Evolutionary conservation across 495 filamentous ascomycete species (phyloP), one percentile per base, ranked within the genome.

Genomic region (Penicillium ucsense): DNA sequence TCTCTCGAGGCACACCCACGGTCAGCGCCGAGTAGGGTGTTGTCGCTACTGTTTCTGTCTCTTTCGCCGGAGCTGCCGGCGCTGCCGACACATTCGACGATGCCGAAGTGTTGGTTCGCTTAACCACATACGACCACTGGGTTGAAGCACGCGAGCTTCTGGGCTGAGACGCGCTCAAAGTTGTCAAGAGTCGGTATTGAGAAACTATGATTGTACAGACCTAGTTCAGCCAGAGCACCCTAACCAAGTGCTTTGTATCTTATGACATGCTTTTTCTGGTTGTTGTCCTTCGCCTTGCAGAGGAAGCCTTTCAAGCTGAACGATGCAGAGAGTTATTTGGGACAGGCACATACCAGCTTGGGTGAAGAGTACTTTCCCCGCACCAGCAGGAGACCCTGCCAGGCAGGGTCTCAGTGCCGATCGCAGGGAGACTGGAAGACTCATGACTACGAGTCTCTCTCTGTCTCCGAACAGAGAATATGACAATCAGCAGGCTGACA

Each of bases 1-100:
- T 83, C 60, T 91, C 86, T 37, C 75, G 78, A 2, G 84, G 84
- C 31, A 88, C 73, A 35, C 85, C 85, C 30, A 91, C 76, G 4
- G 79, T 81, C 42, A 89, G 72, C 6, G 78, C 67, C 6, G 75
- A 64, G 62, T 87, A 91, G 1, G 85, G 83, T 2, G 72, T 78
- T 6, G 77, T 76, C 0, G 85, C 76, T 2, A 76, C 76, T 4
- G 78, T 75, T 6, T 73, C 66, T 31, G 78, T 75, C 6, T 73
- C 66, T 30, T 75, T 64, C 29, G 57, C 42, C 10, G 63, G 51
- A 42, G 55, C 10, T 8, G 52, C 40, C 38, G 50, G 58, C 35
- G 57, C 60, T 3, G 64, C 63, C 20, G 20, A 20, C 20, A 20
- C 1, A 20, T 20, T 20, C 20, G 20, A 20, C 20, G 20, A 20